These are phyloP conservation scores for Globisporangium middletonii DNA, from an alignment of 352 stramenopile genomes.

Conservation along the genomic window DNA sequence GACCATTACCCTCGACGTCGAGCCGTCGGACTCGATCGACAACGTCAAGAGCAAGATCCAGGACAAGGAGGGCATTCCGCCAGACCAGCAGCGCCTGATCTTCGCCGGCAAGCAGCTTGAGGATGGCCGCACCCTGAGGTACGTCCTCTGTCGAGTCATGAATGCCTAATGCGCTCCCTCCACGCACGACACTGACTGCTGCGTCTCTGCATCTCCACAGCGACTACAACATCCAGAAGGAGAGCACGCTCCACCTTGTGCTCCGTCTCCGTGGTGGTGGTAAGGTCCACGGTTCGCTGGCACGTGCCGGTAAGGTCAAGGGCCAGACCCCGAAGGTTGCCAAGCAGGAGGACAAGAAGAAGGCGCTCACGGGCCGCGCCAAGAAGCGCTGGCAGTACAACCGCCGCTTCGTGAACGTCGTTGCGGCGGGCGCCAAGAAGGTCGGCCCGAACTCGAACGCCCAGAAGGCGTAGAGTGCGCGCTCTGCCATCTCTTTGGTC, in stretches of 20 bases:
- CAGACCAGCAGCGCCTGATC: conserved; percentile 91
- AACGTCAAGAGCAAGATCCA: conserved; percentile 95
- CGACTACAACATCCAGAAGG: conserved; percentile 97
- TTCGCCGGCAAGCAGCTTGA: conserved; percentile 89
- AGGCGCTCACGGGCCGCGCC: conserved; percentile 94
- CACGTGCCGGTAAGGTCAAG: conserved; percentile 99
- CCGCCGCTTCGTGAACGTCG: conserved; percentile 99
- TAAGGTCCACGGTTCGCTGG: conserved; percentile 99
- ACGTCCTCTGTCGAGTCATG: no score
- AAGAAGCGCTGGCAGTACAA: conserved; percentile 99
- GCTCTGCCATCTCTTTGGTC: conserved; percentile 6
- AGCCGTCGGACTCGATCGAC: conserved; percentile 90
- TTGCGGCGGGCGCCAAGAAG: conserved; percentile 95
- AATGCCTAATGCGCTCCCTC: no score
- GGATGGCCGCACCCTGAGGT: conserved; percentile 77
- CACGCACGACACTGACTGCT: background rate
- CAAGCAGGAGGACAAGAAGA: conserved; percentile 98
- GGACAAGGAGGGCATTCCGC: conserved; percentile 90
- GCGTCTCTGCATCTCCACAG: conserved; percentile 39
- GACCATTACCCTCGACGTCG: conserved; percentile 89
- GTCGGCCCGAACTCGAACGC: conserved; percentile 99
- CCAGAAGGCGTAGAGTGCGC: conserved; percentile 71
- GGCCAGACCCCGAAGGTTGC: conserved; percentile 99
- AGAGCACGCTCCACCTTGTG: conserved; percentile 95
- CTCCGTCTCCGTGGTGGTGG: conserved; percentile 92